These are phyloP conservation scores for Lactarius akahatsu DNA, from an alignment of 768 basidiomycete species.

Conservation along the genomic window DNA sequence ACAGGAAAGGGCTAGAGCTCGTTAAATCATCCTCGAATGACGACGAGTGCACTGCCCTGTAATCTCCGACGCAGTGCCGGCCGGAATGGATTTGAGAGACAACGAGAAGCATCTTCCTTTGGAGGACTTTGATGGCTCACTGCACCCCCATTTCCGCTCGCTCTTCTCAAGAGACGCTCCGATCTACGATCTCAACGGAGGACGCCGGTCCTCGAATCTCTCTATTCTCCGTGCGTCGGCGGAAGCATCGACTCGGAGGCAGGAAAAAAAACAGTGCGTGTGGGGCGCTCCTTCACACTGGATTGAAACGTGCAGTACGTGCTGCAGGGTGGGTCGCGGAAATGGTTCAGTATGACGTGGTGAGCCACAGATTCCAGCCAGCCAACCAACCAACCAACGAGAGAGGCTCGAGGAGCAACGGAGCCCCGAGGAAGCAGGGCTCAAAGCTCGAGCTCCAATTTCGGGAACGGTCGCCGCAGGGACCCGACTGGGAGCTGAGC, in stretches of 20 bases:
- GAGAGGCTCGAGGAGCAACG: neutral
- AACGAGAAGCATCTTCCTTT: neutral
- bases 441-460: neutral
- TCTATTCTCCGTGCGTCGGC: neutral
- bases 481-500: neutral
- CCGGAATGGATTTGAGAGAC: neutral
- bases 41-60: too few relatives aligned
- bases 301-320: neutral
- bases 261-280: neutral
- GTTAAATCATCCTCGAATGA: neutral
- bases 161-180: neutral
- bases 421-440: neutral
- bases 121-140: neutral
- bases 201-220: neutral
- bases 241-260: neutral
- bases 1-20: neutral
- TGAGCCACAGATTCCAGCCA: neutral
- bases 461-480: neutral
- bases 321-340: neutral
- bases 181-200: neutral
- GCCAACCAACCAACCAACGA: neutral
- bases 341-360: neutral
- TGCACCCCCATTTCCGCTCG: neutral
- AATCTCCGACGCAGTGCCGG: neutral
- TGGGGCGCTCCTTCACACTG: neutral